Percentiles rank a stretch among this genome's conserved stretches.
Conservation (phyloP, 768 basidiomycete species). For the Tricholoma matsutake region DNA sequence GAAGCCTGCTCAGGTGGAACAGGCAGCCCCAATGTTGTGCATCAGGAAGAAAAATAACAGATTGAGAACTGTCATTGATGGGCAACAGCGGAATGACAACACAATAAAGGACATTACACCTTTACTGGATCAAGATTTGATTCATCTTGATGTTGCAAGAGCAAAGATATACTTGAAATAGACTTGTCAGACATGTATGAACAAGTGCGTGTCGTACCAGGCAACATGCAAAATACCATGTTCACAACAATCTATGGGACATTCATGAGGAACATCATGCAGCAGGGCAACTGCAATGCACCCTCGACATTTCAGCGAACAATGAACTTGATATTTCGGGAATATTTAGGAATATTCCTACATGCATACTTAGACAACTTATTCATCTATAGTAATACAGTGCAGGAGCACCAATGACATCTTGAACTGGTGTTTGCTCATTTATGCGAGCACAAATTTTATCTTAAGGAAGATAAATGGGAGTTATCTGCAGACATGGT, state of each 20-base stretch:
- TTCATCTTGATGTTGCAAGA: constrained; percentile 27
- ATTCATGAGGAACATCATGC: constrained; percentile 28
- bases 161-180: constrained; percentile 33
- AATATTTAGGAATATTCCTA: constrained; percentile 28
- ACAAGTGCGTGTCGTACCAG: constrained; percentile 30
- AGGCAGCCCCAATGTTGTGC: constrained; percentile 31
- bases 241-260: constrained; percentile 37
- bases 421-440: constrained; percentile 22
- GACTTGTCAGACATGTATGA: constrained; percentile 41
- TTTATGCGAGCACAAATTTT: constrained; percentile 18
- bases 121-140: constrained; percentile 38
- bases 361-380: constrained; percentile 37
- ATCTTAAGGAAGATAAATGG: constrained; percentile 20
- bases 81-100: constrained; percentile 36
- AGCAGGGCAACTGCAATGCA: constrained; percentile 20
- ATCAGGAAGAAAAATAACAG: constrained; percentile 31
- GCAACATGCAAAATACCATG: constrained; percentile 21
- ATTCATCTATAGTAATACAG: constrained; percentile 27
- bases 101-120: constrained; percentile 38
- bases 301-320: constrained; percentile 32
- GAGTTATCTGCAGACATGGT: constrained; percentile 21
- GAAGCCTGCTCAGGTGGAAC: constrained; percentile 16
- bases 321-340: constrained; percentile 28
- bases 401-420: constrained; percentile 30
- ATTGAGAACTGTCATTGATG: constrained; percentile 34